A percentile compares a stretch with the other conserved stretches of the same genome.
phyloP scores from a whole-genome alignment of 805 yeast genomes.

The Metschnikowia chrysomelidarum region DNA sequence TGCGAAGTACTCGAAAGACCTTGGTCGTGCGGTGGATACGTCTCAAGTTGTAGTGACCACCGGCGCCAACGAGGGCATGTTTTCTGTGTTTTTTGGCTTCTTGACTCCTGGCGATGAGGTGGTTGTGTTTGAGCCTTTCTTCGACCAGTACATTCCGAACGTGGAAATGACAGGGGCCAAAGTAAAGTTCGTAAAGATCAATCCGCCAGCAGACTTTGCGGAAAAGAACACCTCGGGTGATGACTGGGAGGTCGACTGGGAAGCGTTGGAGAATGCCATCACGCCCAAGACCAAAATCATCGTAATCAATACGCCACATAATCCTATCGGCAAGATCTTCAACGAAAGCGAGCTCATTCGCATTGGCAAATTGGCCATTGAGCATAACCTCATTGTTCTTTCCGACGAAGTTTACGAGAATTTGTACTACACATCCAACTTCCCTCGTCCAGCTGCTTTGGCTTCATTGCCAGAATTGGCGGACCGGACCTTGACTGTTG shows the following conservation, averaged over 20 bases:
- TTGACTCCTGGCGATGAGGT: slow-evolving; percentile 89
- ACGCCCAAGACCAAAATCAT: slow-evolving; percentile 77
- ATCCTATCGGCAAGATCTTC: slow-evolving; percentile 92
- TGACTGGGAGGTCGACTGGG: slow-evolving; percentile 86
- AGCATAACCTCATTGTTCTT: slow-evolving; percentile 76
- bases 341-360: slow-evolving; percentile 67
- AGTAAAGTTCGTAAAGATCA: slow-evolving; percentile 80
- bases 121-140: slow-evolving; percentile 94
- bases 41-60: slow-evolving; percentile 80
- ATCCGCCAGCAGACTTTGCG: slow-evolving; percentile 75
- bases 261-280: slow-evolving; percentile 69
- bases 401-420: slow-evolving; percentile 97
- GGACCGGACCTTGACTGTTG: slow-evolving; percentile 81
- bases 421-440: slow-evolving; percentile 63
- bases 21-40: slow-evolving; percentile 53
- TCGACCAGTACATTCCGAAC: slow-evolving; percentile 94
- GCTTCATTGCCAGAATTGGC: slow-evolving; percentile 66
- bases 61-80: slow-evolving; percentile 96
- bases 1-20: slow-evolving; percentile 66
- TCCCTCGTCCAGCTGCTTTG: slow-evolving; percentile 82
- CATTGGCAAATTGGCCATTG: slow-evolving; percentile 81
- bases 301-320: slow-evolving; percentile 91
- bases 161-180: slow-evolving; percentile 93
- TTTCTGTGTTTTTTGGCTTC: slow-evolving; percentile 80
- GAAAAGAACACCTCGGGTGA: slow-evolving; percentile 65